A percentile compares a stretch with the other conserved stretches of the same genome.
These are phyloP conservation scores for Eruca vesicaria DNA, from an alignment of 441 rosid genomes.

Conservation along the genomic window DNA sequence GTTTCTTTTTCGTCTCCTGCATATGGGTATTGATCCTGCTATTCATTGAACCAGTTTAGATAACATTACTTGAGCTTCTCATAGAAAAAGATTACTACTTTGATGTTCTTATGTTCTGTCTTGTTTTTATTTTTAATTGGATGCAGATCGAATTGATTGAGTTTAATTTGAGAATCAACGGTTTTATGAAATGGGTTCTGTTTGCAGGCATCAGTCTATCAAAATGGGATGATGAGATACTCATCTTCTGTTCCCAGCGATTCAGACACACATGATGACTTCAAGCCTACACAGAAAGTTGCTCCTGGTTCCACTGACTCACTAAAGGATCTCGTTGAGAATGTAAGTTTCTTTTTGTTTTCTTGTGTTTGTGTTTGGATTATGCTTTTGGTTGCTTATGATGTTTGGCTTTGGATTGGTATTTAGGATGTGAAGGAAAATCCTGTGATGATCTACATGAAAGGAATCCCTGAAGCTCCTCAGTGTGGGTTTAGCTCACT, in stretches of 20 bases:
- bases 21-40: neutral
- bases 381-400: constrained; percentile 4
- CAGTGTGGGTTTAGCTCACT: constrained; percentile 94
- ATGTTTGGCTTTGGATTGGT: neutral
- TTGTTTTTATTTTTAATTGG: neutral
- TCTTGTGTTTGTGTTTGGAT: neutral
- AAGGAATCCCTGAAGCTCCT: constrained; percentile 87
- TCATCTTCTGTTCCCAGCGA: constrained; percentile 58
- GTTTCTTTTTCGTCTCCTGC: neutral
- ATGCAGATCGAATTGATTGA: neutral
- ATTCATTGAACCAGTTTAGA: neutral
- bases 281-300: constrained; percentile 62
- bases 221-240: constrained; percentile 46
- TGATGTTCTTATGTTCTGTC: neutral
- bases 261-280: constrained; percentile 88
- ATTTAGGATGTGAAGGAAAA: constrained; percentile 88
- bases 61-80: neutral
- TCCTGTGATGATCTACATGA: constrained; percentile 93
- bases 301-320: constrained; percentile 44
- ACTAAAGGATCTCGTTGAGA: constrained; percentile 71
- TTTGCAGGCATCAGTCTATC: constrained; percentile 42
- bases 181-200: neutral
- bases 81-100: neutral
- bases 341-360: too few relatives aligned
- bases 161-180: neutral